Evolutionary conservation across 352 stramenopile species (phyloP), one percentile per base, ranked within the genome.

Genomic region (Globisporangium yorkense): DNA sequence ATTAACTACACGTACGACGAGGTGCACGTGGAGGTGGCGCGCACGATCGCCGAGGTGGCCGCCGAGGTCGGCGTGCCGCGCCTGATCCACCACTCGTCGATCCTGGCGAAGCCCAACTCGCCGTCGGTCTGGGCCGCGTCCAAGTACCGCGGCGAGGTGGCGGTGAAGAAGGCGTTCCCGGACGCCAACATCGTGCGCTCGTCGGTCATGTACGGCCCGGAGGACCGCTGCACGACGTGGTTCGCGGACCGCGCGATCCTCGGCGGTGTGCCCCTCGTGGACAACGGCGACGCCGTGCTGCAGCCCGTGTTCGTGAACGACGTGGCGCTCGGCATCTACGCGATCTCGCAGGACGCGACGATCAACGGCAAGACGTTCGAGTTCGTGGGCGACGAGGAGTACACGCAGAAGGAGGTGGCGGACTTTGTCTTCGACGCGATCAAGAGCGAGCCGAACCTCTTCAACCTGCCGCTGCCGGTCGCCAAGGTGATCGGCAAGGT

Each of bases 1-100:
- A 96, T 95, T 85, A 92, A 98, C 76, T 99, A 96, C 72, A 91
- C 83, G 60, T 98, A 98, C 66, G 77, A 98, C 47, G 95, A 99
- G 60, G 87, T 97, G 47, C 94, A 99, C 75, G 96, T 99, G 37
- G 77, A 93, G 12, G 80, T 98, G n/a, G 83, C 85, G 31, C 80
- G 78, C 51, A 84, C 77, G 24, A 95, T 95, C 61, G 85, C 85
- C 45, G 82, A 92, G 65, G 75, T 90, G 54, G 76, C 80, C n/a
- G 83, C 77, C 33, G 85, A 95, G 51, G 74, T 75, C n/a, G 74
- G 77, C 47, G 80, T 94, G 41, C 74, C 78, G 27, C 82, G 85
- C 21, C 68, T 93, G 52, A 87, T 94, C 55, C 83, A 96, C 69
- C 74, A 92, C 62, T 94, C 84, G 64, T 87, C 81, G 48, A 74